phyloP scores from a whole-genome alignment of 2,329 filamentous ascomycete species.

The Cucurbitaria berberidis region DNA sequence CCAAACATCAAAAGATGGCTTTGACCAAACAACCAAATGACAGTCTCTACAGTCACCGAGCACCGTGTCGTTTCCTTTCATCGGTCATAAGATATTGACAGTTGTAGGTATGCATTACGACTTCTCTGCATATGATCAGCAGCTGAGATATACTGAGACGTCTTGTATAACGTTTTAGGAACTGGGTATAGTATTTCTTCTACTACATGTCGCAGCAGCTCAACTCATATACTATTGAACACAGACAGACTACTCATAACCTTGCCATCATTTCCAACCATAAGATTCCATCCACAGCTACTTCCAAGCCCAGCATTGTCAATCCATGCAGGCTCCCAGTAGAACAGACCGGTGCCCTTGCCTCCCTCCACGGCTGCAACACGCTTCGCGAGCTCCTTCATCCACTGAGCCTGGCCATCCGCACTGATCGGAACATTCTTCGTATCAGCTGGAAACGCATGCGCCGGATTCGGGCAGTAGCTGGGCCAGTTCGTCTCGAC shows the following conservation, averaged over 20 bases:
- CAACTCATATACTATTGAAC: constrained; percentile 57
- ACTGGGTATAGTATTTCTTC: too few relatives aligned
- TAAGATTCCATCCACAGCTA: constrained; percentile 67
- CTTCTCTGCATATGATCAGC: not conserved
- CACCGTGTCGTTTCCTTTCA: not conserved
- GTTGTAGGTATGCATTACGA: not conserved
- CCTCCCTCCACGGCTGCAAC: constrained; percentile 62
- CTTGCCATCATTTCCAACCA: constrained; percentile 63
- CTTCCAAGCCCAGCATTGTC: constrained; percentile 69
- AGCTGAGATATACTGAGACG: not conserved
- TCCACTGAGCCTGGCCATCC: constrained; percentile 67
- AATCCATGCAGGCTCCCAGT: constrained; percentile 78
- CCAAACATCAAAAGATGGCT: constrained; percentile 40
- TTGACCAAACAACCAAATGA: constrained; percentile 23
- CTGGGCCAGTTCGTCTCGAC: constrained; percentile 75
- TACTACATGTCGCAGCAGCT: not conserved
- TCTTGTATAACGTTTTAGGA: too few relatives aligned
- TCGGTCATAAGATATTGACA: not conserved
- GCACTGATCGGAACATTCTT: constrained; percentile 66
- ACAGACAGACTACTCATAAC: constrained; percentile 64
- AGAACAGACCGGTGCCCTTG: constrained; percentile 64
- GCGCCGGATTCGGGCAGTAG: constrained; percentile 64
- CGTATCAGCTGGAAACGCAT: constrained; percentile 67
- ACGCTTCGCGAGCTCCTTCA: constrained; percentile 64
- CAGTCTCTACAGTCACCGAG: not conserved